phyloP scores from a whole-genome alignment of 2,329 filamentous ascomycete species.

The Sarocladiaceae sp. region DNA sequence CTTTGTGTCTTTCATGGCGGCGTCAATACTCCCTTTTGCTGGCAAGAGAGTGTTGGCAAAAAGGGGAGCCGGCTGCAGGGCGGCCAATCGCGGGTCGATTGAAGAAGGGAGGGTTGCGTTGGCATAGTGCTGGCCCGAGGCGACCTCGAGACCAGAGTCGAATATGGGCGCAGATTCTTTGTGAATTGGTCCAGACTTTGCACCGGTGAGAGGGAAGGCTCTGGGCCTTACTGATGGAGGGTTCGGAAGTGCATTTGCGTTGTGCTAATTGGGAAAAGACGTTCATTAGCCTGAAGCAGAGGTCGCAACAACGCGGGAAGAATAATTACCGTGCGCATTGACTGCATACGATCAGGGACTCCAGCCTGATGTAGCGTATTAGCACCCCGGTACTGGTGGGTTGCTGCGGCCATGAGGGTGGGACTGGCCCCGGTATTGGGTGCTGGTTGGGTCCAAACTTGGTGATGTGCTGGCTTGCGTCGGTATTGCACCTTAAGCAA shows the following conservation, averaged over 20 bases:
- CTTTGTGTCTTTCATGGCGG: not conserved
- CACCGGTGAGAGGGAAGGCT: not conserved
- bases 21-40: not conserved
- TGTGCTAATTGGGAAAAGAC: not conserved
- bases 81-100: not conserved
- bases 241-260: not conserved
- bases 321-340: slow-evolving; percentile 5
- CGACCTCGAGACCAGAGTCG: not conserved
- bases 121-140: not conserved
- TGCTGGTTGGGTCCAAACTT: not conserved
- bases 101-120: not conserved
- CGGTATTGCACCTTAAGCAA: not conserved
- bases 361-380: not conserved
- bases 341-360: not conserved
- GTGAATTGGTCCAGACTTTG: not conserved
- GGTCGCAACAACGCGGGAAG: not conserved
- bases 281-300: not conserved
- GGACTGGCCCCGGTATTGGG: not conserved
- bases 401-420: not conserved
- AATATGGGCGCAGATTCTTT: not conserved
- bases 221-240: not conserved
- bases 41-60: not conserved
- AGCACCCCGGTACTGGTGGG: not conserved
- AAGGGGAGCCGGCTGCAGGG: not conserved
- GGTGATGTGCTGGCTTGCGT: slow-evolving; percentile 2